Percentiles rank a stretch among this genome's conserved stretches.
These are phyloP conservation scores for Nidularia sp. DNA, from an alignment of 768 basidiomycete genomes.

Conservation along the genomic window DNA sequence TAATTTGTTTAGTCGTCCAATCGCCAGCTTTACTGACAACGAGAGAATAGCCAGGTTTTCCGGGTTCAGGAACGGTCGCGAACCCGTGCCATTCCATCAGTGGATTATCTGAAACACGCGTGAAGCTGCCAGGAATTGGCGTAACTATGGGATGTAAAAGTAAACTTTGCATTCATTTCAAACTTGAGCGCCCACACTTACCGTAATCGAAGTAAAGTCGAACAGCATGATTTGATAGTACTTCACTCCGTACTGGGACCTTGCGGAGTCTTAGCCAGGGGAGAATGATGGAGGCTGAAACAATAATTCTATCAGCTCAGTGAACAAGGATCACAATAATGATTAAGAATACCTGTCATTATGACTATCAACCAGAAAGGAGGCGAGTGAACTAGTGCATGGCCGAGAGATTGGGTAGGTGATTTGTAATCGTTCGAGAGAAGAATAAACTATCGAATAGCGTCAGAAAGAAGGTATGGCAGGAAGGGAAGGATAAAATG, in stretches of 20 bases:
- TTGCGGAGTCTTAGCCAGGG: constrained; percentile 61
- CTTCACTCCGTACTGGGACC: constrained; percentile 46
- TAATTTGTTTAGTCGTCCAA: constrained; percentile 53
- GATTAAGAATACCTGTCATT: too few species aligned
- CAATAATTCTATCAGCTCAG: too few species aligned
- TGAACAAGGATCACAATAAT: too few species aligned
- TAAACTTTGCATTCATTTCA: neutral
- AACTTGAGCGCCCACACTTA: constrained; percentile 15
- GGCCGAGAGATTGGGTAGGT: constrained; percentile 29
- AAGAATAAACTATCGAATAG: constrained; percentile 33
- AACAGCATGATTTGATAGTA: constrained; percentile 53
- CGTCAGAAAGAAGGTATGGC: neutral
- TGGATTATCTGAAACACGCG: constrained; percentile 41
- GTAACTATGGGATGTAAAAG: constrained; percentile 22
- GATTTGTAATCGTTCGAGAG: constrained; percentile 49
- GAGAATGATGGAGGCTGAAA: constrained; percentile 42
- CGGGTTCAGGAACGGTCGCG: constrained; percentile 47
- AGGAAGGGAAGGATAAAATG: neutral
- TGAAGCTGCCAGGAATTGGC: constrained; percentile 42
- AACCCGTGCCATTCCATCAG: constrained; percentile 59
- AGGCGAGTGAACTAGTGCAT: constrained; percentile 36
- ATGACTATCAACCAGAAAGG: constrained; percentile 57
- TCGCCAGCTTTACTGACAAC: constrained; percentile 57
- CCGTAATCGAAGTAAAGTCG: constrained; percentile 59
- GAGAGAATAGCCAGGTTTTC: constrained; percentile 46